phyloP scores from a whole-genome alignment of 306 rosid species.

The Prunus persica region Prunus_persica_NCBIv2 NC_034013.1:12214501-12215000 shows the following conservation, averaged over 20 bases:
- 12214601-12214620: slow-evolving; percentile 27
- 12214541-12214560: slow-evolving; percentile 30
- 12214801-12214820: no score
- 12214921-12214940: not conserved
- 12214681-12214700: slow-evolving; percentile 46
- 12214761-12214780: no score
- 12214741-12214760: no score
- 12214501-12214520: slow-evolving; percentile 34
- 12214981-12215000: slow-evolving; percentile 37
- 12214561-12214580: slow-evolving; percentile 25
- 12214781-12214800: no score
- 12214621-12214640: slow-evolving; percentile 29
- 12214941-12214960: slow-evolving; percentile 37
- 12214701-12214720: slow-evolving; percentile 32
- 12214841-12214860: not conserved
- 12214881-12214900: not conserved
- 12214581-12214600: slow-evolving; percentile 23
- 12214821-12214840: not conserved
- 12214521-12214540: slow-evolving; percentile 35
- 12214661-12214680: slow-evolving; percentile 30
- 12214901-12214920: not conserved
- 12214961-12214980: slow-evolving; percentile 28
- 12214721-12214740: slow-evolving; percentile 31
- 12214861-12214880: not conserved
- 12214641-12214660: slow-evolving; percentile 23